Conservation (phyloP, 306 rosid genomes). For the Vachellia pachyceras region DNA sequence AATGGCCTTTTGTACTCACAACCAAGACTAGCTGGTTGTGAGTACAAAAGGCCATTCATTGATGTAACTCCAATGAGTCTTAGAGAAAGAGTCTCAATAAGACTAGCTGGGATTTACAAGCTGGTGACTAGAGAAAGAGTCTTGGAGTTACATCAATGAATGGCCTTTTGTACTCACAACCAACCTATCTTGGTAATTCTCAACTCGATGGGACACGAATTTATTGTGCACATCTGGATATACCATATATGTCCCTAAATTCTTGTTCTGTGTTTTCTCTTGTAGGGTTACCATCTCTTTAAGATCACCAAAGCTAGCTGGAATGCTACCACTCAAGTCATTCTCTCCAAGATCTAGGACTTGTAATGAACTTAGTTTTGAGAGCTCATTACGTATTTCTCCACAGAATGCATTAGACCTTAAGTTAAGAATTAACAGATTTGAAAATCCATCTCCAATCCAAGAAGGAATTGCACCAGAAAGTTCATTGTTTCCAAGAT, state of each 20-base stretch:
- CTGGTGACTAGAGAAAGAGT: conserved; percentile 50
- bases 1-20: too few species aligned
- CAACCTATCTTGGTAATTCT: conserved; percentile 42
- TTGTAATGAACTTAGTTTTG: conserved; percentile 29
- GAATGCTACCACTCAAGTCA: conserved; percentile 45
- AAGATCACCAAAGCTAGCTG: conserved; percentile 41
- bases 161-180: conserved; percentile 29
- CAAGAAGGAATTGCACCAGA: conserved; percentile 46
- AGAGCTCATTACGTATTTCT: conserved; percentile 26
- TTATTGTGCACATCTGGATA: background rate
- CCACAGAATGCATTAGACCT: conserved; percentile 54
- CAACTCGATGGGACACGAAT: background rate
- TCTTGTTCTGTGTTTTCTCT: background rate
- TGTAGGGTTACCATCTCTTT: conserved; percentile 27
- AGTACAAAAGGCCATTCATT: too few species aligned
- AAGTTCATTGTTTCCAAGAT: background rate
- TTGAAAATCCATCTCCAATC: conserved; percentile 37
- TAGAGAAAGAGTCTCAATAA: too few species aligned
- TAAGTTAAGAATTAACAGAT: conserved; percentile 43
- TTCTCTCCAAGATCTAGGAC: conserved; percentile 53
- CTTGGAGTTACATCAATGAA: conserved; percentile 17
- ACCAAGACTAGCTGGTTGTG: too few species aligned
- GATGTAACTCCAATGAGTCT: too few species aligned
- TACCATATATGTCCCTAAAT: too few species aligned
- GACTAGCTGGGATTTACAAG: too few species aligned